Evolutionary conservation across 805 yeast species (phyloP).

Genomic region (Zygosaccharomyces lentus): DNA sequence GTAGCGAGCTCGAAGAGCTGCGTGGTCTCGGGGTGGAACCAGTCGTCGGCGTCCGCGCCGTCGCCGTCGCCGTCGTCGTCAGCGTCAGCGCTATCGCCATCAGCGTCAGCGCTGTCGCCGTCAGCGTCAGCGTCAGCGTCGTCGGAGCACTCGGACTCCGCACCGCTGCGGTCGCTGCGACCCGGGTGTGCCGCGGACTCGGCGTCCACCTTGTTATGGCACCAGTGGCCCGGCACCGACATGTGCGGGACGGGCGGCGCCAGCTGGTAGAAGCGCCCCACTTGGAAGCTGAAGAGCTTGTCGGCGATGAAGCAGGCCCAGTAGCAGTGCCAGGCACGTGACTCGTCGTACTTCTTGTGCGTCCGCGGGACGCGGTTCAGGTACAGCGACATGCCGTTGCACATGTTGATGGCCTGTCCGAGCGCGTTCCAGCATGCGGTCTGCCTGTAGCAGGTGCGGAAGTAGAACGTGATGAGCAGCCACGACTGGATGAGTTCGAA

Average conservation of each 20-base stretch:
- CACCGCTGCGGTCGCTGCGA: neutral
- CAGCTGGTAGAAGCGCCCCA: slow-evolving; percentile 43
- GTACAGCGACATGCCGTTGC: slow-evolving; percentile 43
- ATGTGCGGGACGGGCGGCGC: slow-evolving; percentile 20
- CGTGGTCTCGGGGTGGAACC: slow-evolving; percentile 23
- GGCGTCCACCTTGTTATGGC: neutral
- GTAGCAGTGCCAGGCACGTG: slow-evolving; percentile 49
- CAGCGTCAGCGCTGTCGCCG: neutral
- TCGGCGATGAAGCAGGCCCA: slow-evolving; percentile 55
- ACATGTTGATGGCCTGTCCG: slow-evolving; percentile 42
- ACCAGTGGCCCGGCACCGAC: slow-evolving; percentile 17
- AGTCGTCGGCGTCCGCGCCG: slow-evolving; percentile 8
- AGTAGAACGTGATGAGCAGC: slow-evolving; percentile 43
- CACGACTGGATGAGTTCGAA: slow-evolving; percentile 49
- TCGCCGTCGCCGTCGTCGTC: neutral
- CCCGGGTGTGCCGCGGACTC: neutral
- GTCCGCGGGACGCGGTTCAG: slow-evolving; percentile 29
- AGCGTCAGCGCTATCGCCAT: neutral
- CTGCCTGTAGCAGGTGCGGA: slow-evolving; percentile 44
- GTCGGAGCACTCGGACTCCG: neutral
- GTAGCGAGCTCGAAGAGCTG: slow-evolving; percentile 21
- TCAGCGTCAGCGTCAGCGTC: neutral
- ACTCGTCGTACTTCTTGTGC: slow-evolving; percentile 35
- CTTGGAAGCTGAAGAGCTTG: slow-evolving; percentile 48
- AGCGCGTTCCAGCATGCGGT: slow-evolving; percentile 41